A percentile compares a stretch with the other conserved stretches of the same genome.
phyloP scores from a whole-genome alignment of 225 moss, liverwort and hornwort species.

The Bryoerythrophyllum caledonicum region DNA sequence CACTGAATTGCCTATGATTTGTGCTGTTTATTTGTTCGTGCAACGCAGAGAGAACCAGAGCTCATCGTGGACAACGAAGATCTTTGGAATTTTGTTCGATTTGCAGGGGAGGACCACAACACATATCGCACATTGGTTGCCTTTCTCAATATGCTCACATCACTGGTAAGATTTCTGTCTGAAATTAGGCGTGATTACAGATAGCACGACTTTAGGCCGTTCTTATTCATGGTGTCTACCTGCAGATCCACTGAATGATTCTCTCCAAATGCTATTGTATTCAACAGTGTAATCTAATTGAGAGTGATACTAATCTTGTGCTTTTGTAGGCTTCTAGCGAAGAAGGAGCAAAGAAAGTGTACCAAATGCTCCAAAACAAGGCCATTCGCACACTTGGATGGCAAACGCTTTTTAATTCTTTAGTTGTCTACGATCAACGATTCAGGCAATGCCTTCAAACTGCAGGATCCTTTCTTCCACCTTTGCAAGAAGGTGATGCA shows the following conservation, averaged over 20 bases:
- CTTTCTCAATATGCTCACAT: constrained; percentile 91
- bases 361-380: constrained; percentile 90
- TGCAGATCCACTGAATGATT: neutral
- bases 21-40: constrained; percentile 13
- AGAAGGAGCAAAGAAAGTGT: constrained; percentile 90
- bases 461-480: constrained; percentile 72
- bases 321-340: constrained; percentile 80
- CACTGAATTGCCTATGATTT: neutral
- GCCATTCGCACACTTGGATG: constrained; percentile 87
- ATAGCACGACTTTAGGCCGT: constrained; percentile 9
- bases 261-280: neutral
- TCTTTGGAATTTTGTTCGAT: constrained; percentile 96
- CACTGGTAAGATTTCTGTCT: constrained; percentile 59
- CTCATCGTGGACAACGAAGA: constrained; percentile 88
- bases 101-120: constrained; percentile 94
- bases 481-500: constrained; percentile 92
- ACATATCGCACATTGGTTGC: constrained; percentile 89
- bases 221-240: constrained; percentile 4
- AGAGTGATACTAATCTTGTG: constrained; percentile 6
- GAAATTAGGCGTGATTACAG: constrained; percentile 7
- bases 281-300: neutral
- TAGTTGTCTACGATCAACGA: constrained; percentile 85
- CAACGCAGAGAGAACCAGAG: constrained; percentile 88
- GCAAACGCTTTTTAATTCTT: constrained; percentile 92
- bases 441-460: constrained; percentile 79